phyloP scores from a whole-genome alignment of 2,329 filamentous ascomycete genomes.

The Colletotrichum lini region DNA sequence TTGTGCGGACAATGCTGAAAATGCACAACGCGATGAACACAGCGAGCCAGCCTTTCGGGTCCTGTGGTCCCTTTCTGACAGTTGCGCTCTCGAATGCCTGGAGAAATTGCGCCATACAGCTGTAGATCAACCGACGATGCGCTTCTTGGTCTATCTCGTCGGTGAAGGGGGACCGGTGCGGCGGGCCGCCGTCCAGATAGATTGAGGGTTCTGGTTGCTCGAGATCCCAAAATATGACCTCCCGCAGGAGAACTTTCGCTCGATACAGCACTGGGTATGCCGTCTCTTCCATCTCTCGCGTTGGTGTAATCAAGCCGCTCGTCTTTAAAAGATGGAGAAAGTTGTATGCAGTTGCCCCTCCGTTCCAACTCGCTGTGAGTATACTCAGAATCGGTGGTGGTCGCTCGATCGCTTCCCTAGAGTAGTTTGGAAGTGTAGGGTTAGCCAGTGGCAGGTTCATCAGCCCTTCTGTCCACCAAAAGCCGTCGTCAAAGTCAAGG shows the following conservation, averaged over 20 bases:
- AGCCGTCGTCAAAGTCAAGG: slow-evolving; percentile 69
- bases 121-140: slow-evolving; percentile 64
- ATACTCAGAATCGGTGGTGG: slow-evolving; percentile 66
- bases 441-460: slow-evolving; percentile 57
- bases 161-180: slow-evolving; percentile 44
- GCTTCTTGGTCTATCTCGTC: slow-evolving; percentile 64
- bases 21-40: slow-evolving; percentile 70
- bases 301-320: slow-evolving; percentile 64
- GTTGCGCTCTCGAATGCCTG: slow-evolving; percentile 66
- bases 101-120: slow-evolving; percentile 66
- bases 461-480: slow-evolving; percentile 71
- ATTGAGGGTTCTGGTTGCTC: slow-evolving; percentile 64
- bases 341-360: slow-evolving; percentile 63
- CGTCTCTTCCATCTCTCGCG: slow-evolving; percentile 63
- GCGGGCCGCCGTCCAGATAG: slow-evolving; percentile 48
- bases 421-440: slow-evolving; percentile 55
- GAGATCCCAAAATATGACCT: slow-evolving; percentile 68
- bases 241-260: slow-evolving; percentile 69
- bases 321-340: slow-evolving; percentile 67
- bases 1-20: slow-evolving; percentile 69
- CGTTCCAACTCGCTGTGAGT: slow-evolving; percentile 67
- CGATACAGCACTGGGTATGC: slow-evolving; percentile 66
- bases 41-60: slow-evolving; percentile 64
- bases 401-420: slow-evolving; percentile 55
- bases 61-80: slow-evolving; percentile 55